A percentile compares a stretch with the other conserved stretches of the same genome.
Conservation (phyloP, 2,329 filamentous ascomycete genomes). For the Penicillium aurantiogriseum region DNA sequence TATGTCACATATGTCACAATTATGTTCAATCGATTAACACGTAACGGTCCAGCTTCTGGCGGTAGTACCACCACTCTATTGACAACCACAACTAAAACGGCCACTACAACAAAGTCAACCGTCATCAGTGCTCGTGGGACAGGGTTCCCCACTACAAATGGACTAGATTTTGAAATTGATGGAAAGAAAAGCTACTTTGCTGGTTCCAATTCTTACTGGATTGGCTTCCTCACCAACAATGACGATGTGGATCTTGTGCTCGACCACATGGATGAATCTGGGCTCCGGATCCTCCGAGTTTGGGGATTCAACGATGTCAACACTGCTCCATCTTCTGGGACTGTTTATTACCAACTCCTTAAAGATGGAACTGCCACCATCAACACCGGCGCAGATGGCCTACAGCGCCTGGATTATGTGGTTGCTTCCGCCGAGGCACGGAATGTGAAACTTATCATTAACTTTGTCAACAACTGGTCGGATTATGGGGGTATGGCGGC, state of each 20-base stretch:
- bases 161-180: slow-evolving; percentile 40
- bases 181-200: slow-evolving; percentile 46
- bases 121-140: not conserved
- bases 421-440: slow-evolving; percentile 59
- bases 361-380: slow-evolving; percentile 48
- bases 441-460: slow-evolving; percentile 61
- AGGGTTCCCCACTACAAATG: slow-evolving; percentile 25
- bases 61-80: not conserved
- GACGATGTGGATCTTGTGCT: slow-evolving; percentile 49
- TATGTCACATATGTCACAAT: not conserved
- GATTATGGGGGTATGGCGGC: slow-evolving; percentile 66
- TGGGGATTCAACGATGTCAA: slow-evolving; percentile 56
- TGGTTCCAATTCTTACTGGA: slow-evolving; percentile 55
- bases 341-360: slow-evolving; percentile 48
- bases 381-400: slow-evolving; percentile 62
- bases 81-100: slow-evolving; percentile 3
- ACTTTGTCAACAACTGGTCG: slow-evolving; percentile 64
- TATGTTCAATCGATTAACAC: not conserved
- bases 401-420: slow-evolving; percentile 64
- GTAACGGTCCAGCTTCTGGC: not conserved
- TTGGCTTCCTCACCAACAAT: slow-evolving; percentile 50
- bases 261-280: slow-evolving; percentile 35
- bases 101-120: slow-evolving; percentile 9
- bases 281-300: slow-evolving; percentile 51
- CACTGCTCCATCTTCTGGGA: slow-evolving; percentile 40